Evolutionary conservation across 768 basidiomycete genomes (phyloP), one percentile per base, ranked within the genome.

Genomic region (Inosperma sp.): DNA sequence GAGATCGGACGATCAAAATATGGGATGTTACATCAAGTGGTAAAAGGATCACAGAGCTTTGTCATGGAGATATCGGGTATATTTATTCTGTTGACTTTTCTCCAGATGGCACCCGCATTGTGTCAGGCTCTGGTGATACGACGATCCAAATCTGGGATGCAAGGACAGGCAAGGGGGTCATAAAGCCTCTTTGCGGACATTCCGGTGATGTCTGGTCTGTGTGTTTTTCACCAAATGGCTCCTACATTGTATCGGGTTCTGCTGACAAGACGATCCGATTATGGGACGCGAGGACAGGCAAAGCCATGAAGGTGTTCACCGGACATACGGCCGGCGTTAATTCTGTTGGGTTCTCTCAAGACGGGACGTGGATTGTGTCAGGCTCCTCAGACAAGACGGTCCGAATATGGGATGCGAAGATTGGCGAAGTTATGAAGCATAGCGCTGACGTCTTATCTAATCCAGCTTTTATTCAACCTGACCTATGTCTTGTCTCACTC

Each of bases 311-410:
- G 5, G 23, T 47, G 4, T 44, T 56, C 23, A 13, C 42, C 21
- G 57, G 59, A 25, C 62, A 65, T 48, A 52, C 40, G 7, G 26
- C 44, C 27, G 10, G 19, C 12, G 53, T 62, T 35, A 33, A 17
- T 14, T 62, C 73, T 4, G 63, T 80, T 14, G 70, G 74, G 35
- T 81, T 79, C 62, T 78, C 79, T 52, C 78, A 77, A 0, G 67
- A 70, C 27, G 78, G 59, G 8, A 52, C 41, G n/a, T 49, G 44
- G 12, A 53, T 70, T 25, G 60, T 59, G 7, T 65, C 70, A 5
- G 63, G 61, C 7, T 64, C 63, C 1, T 25, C 40, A 4, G 67
- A 69, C 44, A 19, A 54, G 7, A 64, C 55, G 3, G n/a, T n/a
- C n/a, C n/a, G 58, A 8, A 44, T 69, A 9, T 68, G 69, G 67